A percentile compares a stretch with the other conserved stretches of the same genome.
These are phyloP conservation scores for Colletotrichum filicis DNA, from an alignment of 2,329 filamentous ascomycete genomes.

Conservation along the genomic window DNA sequence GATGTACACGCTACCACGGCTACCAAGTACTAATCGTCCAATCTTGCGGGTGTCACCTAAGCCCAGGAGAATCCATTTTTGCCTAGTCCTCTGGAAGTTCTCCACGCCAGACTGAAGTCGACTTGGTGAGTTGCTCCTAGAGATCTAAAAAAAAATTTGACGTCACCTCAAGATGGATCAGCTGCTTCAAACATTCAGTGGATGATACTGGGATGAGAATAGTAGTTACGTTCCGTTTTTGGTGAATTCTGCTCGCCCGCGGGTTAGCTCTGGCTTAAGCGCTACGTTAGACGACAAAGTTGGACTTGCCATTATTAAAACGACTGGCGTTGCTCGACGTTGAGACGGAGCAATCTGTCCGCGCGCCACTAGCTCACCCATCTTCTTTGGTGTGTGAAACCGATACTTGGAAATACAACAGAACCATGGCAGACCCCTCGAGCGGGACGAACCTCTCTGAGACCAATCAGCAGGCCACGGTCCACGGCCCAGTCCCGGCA, in stretches of 20 bases:
- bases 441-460: constrained; percentile 23
- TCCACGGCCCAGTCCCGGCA: not conserved
- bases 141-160: constrained; percentile 13
- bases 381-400: constrained; percentile 19
- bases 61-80: not conserved
- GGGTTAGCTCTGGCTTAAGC: not conserved
- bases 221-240: not conserved
- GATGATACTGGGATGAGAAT: not conserved
- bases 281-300: not conserved
- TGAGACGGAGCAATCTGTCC: constrained; percentile 26
- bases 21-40: no score
- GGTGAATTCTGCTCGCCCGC: not conserved
- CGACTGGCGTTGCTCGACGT: constrained; percentile 1
- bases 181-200: not conserved
- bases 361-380: not conserved
- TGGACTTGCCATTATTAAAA: not conserved
- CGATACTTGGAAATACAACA: constrained; percentile 11
- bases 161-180: constrained; percentile 18
- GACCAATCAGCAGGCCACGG: constrained; percentile 3
- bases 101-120: not conserved
- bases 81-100: not conserved
- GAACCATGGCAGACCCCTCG: not conserved
- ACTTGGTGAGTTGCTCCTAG: not conserved
- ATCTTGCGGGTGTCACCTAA: not conserved
- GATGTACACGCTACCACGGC: no score